Conservation (phyloP, 768 basidiomycete genomes). For the Hebeloma cylindrosporum region DNA sequence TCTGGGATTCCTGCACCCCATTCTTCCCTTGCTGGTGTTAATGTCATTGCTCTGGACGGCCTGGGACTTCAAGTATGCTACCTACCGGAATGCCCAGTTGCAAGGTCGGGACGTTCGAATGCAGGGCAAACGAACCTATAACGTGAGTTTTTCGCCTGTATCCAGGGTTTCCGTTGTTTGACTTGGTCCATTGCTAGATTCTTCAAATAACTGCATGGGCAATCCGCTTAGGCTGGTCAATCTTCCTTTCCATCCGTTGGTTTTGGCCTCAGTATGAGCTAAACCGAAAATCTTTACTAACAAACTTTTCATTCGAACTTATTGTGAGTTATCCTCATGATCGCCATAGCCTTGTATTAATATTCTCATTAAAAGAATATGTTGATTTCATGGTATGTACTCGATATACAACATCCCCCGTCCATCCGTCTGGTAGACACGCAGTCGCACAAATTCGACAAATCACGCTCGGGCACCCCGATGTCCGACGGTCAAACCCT, state of each 20-base stretch:
- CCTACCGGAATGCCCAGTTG: slow-evolving; percentile 54
- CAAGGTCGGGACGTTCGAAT: slow-evolving; percentile 75
- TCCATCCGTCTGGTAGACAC: slow-evolving; percentile 68
- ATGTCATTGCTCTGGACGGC: slow-evolving; percentile 74
- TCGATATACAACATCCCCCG: slow-evolving; percentile 70
- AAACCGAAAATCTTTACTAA: slow-evolving; percentile 39
- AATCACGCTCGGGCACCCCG: slow-evolving; percentile 48
- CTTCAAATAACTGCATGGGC: slow-evolving; percentile 64
- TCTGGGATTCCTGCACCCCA: slow-evolving; percentile 32
- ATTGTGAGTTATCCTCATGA: slow-evolving; percentile 41
- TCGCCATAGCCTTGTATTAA: slow-evolving; percentile 4
- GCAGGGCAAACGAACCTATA: slow-evolving; percentile 61
- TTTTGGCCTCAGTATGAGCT: slow-evolving; percentile 35
- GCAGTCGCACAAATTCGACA: slow-evolving; percentile 38
- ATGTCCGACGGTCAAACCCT: slow-evolving; percentile 22
- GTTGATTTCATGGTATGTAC: slow-evolving; percentile 48
- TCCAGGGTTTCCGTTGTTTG: background rate
- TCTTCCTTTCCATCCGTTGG: slow-evolving; percentile 43
- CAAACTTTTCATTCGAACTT: slow-evolving; percentile 51
- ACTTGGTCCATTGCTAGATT: slow-evolving; percentile 36
- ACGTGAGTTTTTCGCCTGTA: slow-evolving; percentile 44
- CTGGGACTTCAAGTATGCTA: slow-evolving; percentile 84
- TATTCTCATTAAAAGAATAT: slow-evolving; percentile 41
- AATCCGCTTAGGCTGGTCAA: slow-evolving; percentile 50
- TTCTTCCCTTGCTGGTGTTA: slow-evolving; percentile 50